phyloP scores from a whole-genome alignment of 495 filamentous ascomycete species.

The Pyrenula massariospora region DNA sequence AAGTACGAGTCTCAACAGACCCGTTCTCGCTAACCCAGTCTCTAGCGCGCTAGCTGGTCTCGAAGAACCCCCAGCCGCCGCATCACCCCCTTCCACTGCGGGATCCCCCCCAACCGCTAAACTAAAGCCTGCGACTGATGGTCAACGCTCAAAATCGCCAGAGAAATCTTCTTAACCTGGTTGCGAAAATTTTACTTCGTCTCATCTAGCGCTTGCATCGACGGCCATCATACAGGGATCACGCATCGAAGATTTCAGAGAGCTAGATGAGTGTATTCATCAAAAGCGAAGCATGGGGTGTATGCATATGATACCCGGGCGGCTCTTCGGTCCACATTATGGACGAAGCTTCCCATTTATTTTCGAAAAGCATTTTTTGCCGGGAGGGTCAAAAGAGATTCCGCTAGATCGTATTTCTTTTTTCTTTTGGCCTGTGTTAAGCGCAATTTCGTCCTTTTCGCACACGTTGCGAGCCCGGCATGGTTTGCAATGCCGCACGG shows the following conservation, averaged over 20 bases:
- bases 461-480: background rate
- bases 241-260: background rate
- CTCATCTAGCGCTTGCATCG: background rate
- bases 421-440: background rate
- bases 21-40: conserved; percentile 12
- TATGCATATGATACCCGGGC: background rate
- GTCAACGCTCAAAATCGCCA: conserved; percentile 37
- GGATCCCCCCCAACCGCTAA: conserved; percentile 46
- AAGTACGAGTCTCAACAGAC: conserved; percentile 11
- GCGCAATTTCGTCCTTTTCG: background rate
- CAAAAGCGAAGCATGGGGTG: background rate
- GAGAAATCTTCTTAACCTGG: conserved; percentile 13
- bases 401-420: background rate
- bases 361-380: background rate
- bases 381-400: background rate
- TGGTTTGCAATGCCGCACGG: no score
- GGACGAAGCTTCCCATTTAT: background rate
- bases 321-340: background rate
- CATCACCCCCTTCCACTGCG: conserved; percentile 46
- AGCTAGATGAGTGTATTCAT: background rate
- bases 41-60: conserved; percentile 45
- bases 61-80: conserved; percentile 39
- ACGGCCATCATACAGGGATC: background rate
- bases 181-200: background rate
- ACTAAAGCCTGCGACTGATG: conserved; percentile 34